Evolutionary conservation across 495 filamentous ascomycete genomes (phyloP), one percentile per base, ranked within the genome.

Genomic region (Tuber borchii): DNA sequence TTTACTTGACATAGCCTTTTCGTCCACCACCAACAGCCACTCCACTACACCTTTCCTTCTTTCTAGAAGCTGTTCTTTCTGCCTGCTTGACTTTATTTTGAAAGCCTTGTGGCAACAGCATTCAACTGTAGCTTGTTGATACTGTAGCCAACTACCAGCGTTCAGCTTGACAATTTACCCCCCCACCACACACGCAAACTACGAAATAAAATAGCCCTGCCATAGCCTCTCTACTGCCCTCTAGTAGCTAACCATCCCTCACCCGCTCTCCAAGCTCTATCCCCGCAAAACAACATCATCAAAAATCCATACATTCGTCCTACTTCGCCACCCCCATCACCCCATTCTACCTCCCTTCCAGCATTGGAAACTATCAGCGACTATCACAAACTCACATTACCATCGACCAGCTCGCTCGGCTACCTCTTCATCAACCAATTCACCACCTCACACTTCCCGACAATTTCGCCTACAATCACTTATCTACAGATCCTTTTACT

Each of bases 331-430:
- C 80, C 79, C 0, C 51, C 79, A n/a, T 79, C 73, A 8, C 71
- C 79, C 8, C 76, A 74, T 56, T 71, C 76, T 56, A 75, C 80
- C n/a, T 76, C 75, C 10, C 65, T 73, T 39, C 78, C 76, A 12
- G 45, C 65, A 68, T 26, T 26, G 51, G n/a, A 61, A 61, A 26
- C 51, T 26, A n/a, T 61, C 51, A 26, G 46, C 78, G 20, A 39
- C 73, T 34, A 72, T 71, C 40, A 69, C 81, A 0, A 69, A 68
- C 31, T 75, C 73, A 31, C 80, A 82, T 71, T 83, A 82, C 73
- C 81, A 82, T 26, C 81, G 80, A 19, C 81, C 81, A 1, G 72
- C 81, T n/a, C 81, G 80, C 70, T 76, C 75, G 39, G 80, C 78
- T 56, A 76, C 74, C 73, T 80, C 80, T 39, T 78, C 75, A 9